Percentiles rank a stretch among this genome's conserved stretches.
Evolutionary conservation across 352 stramenopile species (phyloP).

Genomic region (Pythium dissotocum): DNA sequence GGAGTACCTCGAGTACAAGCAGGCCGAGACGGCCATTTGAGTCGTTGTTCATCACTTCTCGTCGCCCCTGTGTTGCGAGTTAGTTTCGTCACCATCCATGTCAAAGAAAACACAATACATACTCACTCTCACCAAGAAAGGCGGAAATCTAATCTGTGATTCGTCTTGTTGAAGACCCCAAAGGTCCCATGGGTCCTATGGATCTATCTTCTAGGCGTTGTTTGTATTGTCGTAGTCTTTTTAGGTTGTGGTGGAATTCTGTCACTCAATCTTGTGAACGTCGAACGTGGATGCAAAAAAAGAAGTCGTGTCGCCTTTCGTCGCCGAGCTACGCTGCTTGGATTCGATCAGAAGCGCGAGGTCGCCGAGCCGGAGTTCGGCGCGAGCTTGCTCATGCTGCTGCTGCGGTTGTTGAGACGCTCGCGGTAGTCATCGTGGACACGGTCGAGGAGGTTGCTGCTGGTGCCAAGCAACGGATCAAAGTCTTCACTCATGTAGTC

Average conservation of each 20-base stretch:
- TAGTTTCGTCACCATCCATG: not conserved
- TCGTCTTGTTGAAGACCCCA: not conserved
- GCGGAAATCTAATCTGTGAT: not conserved
- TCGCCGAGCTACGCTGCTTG: not conserved
- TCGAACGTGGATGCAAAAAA: constrained; percentile 2
- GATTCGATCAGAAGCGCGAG: constrained; percentile 15
- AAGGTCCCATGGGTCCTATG: not conserved
- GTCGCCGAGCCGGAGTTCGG: constrained; percentile 14
- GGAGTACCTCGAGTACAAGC: constrained; percentile 75
- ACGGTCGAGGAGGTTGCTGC: constrained; percentile 60
- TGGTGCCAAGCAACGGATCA: constrained; percentile 62
- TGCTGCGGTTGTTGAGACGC: constrained; percentile 54
- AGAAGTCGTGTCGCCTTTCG: not conserved
- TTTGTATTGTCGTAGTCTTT: not conserved
- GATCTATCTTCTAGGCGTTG: not conserved
- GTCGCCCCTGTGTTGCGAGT: not conserved
- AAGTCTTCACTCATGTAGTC: constrained; percentile 40
- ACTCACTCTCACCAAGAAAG: not conserved
- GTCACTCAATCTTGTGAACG: constrained; percentile 1
- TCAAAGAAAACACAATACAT: not conserved
- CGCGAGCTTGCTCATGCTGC: constrained; percentile 28
- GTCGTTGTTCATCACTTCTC: too few species aligned
- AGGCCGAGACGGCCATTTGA: constrained; percentile 12
- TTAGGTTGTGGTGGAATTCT: not conserved
- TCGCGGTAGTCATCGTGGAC: constrained; percentile 81